Base-by-base conservation (phyloP, 257 asterid species). In the Ligustrum vulgare region DNA sequence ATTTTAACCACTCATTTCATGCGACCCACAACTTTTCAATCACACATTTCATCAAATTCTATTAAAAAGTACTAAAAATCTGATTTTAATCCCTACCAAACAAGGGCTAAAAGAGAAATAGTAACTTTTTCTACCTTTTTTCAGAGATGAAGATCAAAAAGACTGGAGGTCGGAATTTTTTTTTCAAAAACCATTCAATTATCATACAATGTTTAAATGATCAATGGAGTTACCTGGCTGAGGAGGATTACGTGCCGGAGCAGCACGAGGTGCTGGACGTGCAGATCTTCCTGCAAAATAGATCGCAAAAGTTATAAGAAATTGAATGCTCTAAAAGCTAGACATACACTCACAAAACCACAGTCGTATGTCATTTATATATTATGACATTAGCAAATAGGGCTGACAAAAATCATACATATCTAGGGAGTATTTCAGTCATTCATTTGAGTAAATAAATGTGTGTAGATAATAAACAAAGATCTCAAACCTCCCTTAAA, bases 181-280 rank as follows among this genome's bases (percentile, higher is more conserved):
- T n/a, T n/a, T n/a, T n/a, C n/a, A n/a, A n/a, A n/a, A n/a, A 28
- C 31, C 31, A 28, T 28, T 28, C 31, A 69, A 71, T 32, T 25
- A 2, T 20, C 33, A 25, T 3, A 16, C 36, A 33, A 18, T 35
- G 39, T 28, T 23, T 15, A 18, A 71, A 43, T 45, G 31, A 31
- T 77, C 35, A 0, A 49, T 43, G 35, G 54, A 28, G 18, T 11
- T 58, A 90, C 96, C 91, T 79, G 79, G 68, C 60, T 78, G 78
- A 25, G 90, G 84, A n/a, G 90, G 88, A n/a, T 67, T 79, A 20
- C 90, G 82, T 8, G 83, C 80, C 12, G 89, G 78, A 8, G 91
- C 87, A 31, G 85, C 83, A 62, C 93, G 96, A 70, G 89, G 88
- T 22, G 97, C 89, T 3, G 97, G 72, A 45, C 94, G 96, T 23